Conservation (phyloP, 2,329 filamentous ascomycete species). For the Trichoderma aggressivum region DNA sequence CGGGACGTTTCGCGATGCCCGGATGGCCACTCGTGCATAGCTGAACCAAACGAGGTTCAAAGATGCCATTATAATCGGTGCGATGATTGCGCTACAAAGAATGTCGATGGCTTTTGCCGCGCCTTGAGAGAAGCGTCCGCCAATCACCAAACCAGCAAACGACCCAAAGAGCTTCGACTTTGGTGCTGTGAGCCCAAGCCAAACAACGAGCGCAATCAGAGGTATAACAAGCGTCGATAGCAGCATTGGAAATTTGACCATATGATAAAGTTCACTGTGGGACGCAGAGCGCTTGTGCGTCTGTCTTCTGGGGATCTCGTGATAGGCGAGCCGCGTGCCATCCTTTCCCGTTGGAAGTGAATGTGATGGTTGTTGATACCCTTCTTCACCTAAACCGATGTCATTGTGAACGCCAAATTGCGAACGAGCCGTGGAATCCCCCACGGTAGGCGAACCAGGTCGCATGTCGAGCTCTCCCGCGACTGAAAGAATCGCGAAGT, state of each 20-base stretch:
- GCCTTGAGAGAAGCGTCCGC: neutral
- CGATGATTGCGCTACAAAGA: neutral
- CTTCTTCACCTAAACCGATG: neutral
- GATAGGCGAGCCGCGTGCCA: neutral
- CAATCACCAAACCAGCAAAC: neutral
- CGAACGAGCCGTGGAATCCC: neutral
- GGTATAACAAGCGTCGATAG: neutral
- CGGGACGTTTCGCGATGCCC: neutral
- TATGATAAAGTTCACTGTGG: neutral
- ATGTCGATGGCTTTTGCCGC: neutral
- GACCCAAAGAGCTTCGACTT: neutral
- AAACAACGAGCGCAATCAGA: neutral
- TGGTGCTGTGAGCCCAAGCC: neutral
- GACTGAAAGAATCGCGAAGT: neutral
- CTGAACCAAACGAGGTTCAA: neutral
- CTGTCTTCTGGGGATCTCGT: neutral
- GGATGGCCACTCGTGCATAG: neutral
- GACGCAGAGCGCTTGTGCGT: neutral
- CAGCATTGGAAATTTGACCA: neutral
- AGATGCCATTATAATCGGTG: neutral
- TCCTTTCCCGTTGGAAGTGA: neutral
- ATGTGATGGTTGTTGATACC: neutral
- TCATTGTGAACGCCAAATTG: too few species aligned
- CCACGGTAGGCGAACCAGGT: neutral
- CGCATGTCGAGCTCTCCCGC: neutral